Evolutionary conservation across 2,329 filamentous ascomycete species (phyloP).

Genomic region (Moelleriella libera): DNA sequence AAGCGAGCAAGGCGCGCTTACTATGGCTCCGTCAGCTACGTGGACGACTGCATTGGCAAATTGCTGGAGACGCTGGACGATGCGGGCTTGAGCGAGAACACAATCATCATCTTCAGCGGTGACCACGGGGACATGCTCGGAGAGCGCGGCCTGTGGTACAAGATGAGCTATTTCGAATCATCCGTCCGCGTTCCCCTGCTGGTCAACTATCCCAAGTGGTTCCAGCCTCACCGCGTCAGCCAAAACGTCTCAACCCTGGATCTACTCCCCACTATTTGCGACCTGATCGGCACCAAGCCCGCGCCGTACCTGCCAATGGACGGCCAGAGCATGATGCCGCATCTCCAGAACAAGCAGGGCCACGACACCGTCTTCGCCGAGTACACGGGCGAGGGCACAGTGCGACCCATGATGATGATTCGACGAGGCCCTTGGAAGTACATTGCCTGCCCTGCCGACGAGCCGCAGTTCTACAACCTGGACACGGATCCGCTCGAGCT

Average conservation of each 20-base stretch:
- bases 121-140: constrained; percentile 96
- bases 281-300: constrained; percentile 60
- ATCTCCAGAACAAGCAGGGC: constrained; percentile 49
- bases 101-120: constrained; percentile 82
- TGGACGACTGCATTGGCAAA: constrained; percentile 82
- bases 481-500: constrained; percentile 61
- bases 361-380: constrained; percentile 87
- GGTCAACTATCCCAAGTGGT: constrained; percentile 65
- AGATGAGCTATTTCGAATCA: constrained; percentile 93
- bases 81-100: constrained; percentile 69
- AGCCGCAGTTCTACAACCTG: constrained; percentile 74
- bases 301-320: constrained; percentile 68
- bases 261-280: constrained; percentile 76
- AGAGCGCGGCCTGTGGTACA: constrained; percentile 87
- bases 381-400: constrained; percentile 86
- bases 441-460: constrained; percentile 71
- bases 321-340: constrained; percentile 67
- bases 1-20: constrained; percentile 77
- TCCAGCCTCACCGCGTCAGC: constrained; percentile 59
- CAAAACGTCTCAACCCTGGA: constrained; percentile 87
- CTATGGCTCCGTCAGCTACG: constrained; percentile 86
- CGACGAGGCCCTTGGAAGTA: constrained; percentile 83
- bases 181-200: constrained; percentile 82
- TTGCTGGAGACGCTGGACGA: constrained; percentile 65
- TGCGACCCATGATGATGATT: constrained; percentile 89